A percentile compares a stretch with the other conserved stretches of the same genome.
phyloP scores from a whole-genome alignment of 1,139 yeast species.

The Suhomyces anneliseae region DNA sequence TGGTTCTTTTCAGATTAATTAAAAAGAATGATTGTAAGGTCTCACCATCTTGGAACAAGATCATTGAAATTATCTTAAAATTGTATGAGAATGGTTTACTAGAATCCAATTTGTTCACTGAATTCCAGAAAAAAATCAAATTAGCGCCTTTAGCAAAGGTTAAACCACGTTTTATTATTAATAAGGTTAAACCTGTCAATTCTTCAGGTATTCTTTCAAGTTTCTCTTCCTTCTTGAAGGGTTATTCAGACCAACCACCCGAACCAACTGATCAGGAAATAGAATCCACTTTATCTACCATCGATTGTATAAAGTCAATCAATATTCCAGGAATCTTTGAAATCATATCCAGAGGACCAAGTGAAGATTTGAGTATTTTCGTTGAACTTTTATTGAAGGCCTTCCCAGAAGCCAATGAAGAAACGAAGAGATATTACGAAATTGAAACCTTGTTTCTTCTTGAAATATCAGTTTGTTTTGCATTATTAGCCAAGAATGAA shows the following conservation, averaged over 20 bases:
- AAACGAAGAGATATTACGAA: conserved; percentile 49
- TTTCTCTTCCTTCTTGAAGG: conserved; percentile 86
- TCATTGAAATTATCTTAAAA: conserved; percentile 60
- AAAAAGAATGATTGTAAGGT: conserved; percentile 55
- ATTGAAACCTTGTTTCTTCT: conserved; percentile 55
- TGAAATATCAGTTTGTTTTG: conserved; percentile 55
- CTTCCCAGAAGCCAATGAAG: conserved; percentile 33
- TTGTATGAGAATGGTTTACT: conserved; percentile 74
- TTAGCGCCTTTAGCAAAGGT: conserved; percentile 59
- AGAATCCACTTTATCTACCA: conserved; percentile 76
- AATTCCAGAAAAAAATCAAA: conserved; percentile 57
- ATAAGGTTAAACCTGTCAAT: conserved; percentile 59
- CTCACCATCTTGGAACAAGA: conserved; percentile 58
- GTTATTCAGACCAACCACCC: conserved; percentile 79
- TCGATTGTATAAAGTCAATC: conserved; percentile 77
- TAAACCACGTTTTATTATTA: conserved; percentile 63
- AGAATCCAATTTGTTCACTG: conserved; percentile 63
- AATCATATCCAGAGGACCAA: conserved; percentile 36
- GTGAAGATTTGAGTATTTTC: conserved; percentile 21
- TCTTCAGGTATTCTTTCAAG: conserved; percentile 82
- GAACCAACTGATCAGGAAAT: conserved; percentile 94
- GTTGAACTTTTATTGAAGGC: conserved; percentile 25
- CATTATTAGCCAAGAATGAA: conserved; percentile 44
- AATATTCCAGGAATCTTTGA: conserved; percentile 54
- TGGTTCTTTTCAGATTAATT: conserved; percentile 77